Percentiles rank a stretch among this genome's conserved stretches.
These are phyloP conservation scores for Eremochloa ophiuroides DNA, from an alignment of 176 grass and related monocot species.

Conservation along the genomic window DNA sequence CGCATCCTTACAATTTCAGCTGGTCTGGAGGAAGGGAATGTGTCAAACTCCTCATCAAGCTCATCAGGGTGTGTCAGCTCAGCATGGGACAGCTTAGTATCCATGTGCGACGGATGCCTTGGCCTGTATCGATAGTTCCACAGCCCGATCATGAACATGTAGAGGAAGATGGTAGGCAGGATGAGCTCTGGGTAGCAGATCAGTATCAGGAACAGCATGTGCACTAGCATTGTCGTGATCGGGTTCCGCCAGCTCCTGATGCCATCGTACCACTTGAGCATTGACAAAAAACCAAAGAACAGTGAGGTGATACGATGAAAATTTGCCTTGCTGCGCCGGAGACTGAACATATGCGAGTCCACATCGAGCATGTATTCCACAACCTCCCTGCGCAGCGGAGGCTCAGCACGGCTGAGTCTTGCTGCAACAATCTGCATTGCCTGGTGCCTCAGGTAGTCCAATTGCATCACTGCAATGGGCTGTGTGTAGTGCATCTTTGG, in stretches of 20 bases:
- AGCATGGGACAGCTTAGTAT: constrained; percentile 81
- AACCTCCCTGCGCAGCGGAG: constrained; percentile 68
- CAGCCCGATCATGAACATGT: constrained; percentile 84
- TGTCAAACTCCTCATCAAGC: constrained; percentile 92
- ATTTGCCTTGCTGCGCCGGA: constrained; percentile 92
- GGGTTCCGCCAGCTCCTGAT: constrained; percentile 91
- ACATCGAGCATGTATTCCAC: constrained; percentile 96
- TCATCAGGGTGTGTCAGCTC: constrained; percentile 75
- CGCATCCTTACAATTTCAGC: constrained; percentile 63
- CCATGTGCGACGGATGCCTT: constrained; percentile 85
- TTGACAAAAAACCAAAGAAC: constrained; percentile 49
- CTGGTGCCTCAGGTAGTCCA: constrained; percentile 78
- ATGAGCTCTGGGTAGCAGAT: constrained; percentile 95
- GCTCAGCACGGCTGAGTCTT: constrained; percentile 75
- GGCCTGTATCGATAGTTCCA: constrained; percentile 86
- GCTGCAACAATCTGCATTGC: constrained; percentile 70
- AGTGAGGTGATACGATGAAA: constrained; percentile 79
- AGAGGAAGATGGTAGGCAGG: constrained; percentile 85
- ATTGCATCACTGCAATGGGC: constrained; percentile 65
- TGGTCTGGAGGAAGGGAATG: constrained; percentile 65
- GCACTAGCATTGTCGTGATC: constrained; percentile 73
- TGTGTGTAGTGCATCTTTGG: constrained; percentile 96
- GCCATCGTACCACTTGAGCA: constrained; percentile 67
- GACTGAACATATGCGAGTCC: constrained; percentile 92
- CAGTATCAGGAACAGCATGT: constrained; percentile 81